phyloP scores from a whole-genome alignment of 2,329 filamentous ascomycete species.

The Hymenoscyphus scutula region DNA sequence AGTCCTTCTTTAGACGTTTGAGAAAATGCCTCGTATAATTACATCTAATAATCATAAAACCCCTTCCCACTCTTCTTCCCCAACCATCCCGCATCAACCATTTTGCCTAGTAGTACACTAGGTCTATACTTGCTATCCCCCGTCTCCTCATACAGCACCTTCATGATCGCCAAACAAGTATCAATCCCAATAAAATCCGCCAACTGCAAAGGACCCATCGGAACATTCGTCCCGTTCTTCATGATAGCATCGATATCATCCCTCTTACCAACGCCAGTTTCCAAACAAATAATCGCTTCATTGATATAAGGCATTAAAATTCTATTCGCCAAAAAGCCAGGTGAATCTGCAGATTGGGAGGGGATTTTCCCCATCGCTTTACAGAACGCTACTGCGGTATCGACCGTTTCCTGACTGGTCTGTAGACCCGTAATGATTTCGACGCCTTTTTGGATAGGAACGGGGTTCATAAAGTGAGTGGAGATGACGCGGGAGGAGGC shows the following conservation, averaged over 20 bases:
- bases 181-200: constrained; percentile 98
- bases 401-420: constrained; percentile 78
- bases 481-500: constrained; percentile 86
- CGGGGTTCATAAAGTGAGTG: constrained; percentile 99
- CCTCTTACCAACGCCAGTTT: constrained; percentile 83
- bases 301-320: constrained; percentile 99
- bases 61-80: constrained; percentile 97
- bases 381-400: constrained; percentile 81
- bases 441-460: constrained; percentile 93
- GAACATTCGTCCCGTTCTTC: constrained; percentile 98
- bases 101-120: constrained; percentile 81
- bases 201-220: constrained; percentile 91
- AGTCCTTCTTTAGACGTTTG: too few relatives aligned
- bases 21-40: background rate
- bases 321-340: constrained; percentile 92
- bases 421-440: constrained; percentile 96
- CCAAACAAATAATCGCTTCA: constrained; percentile 92
- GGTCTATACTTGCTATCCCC: constrained; percentile 96
- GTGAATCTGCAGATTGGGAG: constrained; percentile 82
- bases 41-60: constrained; percentile 21
- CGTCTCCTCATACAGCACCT: constrained; percentile 84
- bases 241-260: constrained; percentile 97
- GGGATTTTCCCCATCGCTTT: constrained; percentile 90
- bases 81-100: constrained; percentile 97
- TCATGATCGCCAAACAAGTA: constrained; percentile 96